Evolutionary conservation across 345 rosid genomes (phyloP).

Genomic region (Rhizophora mangle): DNA sequence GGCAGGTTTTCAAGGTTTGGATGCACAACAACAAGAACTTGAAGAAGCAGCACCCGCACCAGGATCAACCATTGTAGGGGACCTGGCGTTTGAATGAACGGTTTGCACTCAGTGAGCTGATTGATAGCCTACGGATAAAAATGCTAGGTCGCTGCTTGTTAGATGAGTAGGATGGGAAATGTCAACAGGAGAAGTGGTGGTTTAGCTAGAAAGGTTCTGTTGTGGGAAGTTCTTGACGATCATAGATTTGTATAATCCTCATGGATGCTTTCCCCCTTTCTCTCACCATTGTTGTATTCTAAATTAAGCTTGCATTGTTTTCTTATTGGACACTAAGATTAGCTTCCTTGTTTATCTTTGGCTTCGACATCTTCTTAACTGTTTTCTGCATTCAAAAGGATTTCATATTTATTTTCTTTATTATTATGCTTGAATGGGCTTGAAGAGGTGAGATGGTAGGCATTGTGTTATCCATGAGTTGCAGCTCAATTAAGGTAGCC

Average conservation of each 20-base stretch:
- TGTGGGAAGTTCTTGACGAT: not conserved
- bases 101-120: too few relatives aligned
- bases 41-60: slow-evolving; percentile 40
- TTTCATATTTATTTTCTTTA: too few relatives aligned
- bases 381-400: not conserved
- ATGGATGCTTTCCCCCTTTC: not conserved
- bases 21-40: slow-evolving; percentile 82
- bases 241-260: slow-evolving; percentile 15
- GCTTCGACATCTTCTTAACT: not conserved
- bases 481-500: too few relatives aligned
- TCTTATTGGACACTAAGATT: not conserved
- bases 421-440: not conserved
- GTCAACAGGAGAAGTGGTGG: not conserved
- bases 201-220: not conserved
- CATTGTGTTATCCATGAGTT: too few relatives aligned
- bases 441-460: too few relatives aligned
- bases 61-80: slow-evolving; percentile 3
- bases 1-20: slow-evolving; percentile 85
- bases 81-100: not conserved
- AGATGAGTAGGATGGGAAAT: not conserved
- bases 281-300: slow-evolving; percentile 4
- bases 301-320: slow-evolving; percentile 3
- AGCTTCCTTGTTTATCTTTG: not conserved
- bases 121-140: too few relatives aligned
- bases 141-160: not conserved